A percentile compares a stretch with the other conserved stretches of the same genome.
phyloP scores from a whole-genome alignment of 2,329 filamentous ascomycete species.

The Plenodomus biglobosus region DNA sequence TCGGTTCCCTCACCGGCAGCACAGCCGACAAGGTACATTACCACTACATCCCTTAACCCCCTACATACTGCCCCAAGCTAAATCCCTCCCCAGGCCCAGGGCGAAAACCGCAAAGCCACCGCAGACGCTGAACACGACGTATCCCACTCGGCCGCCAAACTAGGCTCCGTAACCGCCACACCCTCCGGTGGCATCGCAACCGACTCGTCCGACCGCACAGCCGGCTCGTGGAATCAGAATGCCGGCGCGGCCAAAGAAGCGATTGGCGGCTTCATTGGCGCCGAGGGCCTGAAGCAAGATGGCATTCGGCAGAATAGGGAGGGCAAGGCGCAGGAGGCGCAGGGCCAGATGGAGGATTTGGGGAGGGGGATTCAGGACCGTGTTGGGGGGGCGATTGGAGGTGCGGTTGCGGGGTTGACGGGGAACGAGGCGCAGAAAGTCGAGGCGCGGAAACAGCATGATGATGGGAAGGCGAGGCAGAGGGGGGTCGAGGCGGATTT shows the following conservation, averaged over 20 bases:
- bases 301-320: conserved; percentile 77
- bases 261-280: conserved; percentile 73
- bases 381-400: conserved; percentile 70
- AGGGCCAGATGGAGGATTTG: conserved; percentile 76
- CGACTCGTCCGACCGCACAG: conserved; percentile 70
- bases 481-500: conserved; percentile 81
- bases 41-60: conserved; percentile 4
- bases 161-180: conserved; percentile 71
- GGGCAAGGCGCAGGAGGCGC: conserved; percentile 79
- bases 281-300: conserved; percentile 70
- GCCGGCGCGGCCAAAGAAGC: conserved; percentile 83
- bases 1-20: conserved; percentile 75
- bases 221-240: conserved; percentile 85
- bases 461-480: conserved; percentile 80
- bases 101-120: conserved; percentile 65
- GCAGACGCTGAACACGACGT: conserved; percentile 68
- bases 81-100: conserved; percentile 53
- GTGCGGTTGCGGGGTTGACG: conserved; percentile 69
- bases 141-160: conserved; percentile 73
- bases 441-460: conserved; percentile 70
- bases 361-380: conserved; percentile 60
- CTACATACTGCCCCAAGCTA: conserved; percentile 14
- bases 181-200: conserved; percentile 68
- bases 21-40: conserved; percentile 61
- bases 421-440: conserved; percentile 68